Base-by-base conservation (phyloP, 805 yeast species). In the Suhomyces xylopsoci region DNA sequence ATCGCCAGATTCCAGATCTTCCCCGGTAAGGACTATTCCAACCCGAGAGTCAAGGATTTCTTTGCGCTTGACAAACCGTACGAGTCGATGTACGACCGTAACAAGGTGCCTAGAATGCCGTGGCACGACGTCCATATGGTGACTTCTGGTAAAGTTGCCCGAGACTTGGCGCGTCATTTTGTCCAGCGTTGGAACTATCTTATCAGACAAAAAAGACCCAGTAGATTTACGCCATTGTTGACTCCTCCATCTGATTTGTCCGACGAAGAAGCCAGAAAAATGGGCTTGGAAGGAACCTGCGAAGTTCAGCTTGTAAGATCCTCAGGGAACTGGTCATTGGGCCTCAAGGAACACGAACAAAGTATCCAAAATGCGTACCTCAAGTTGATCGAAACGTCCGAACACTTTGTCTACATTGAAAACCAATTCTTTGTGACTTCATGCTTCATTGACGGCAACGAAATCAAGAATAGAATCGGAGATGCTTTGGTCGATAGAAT, bases 111-210 rank as follows among this genome's bases (percentile, higher is more conserved):
- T 2, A 81, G 99, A 61, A 94, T 94, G 99, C 99, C 99, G 8
- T 94, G 99, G 99, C 99, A 94, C 69, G 99, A 94, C 78, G 90
- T 94, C 38, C 98, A 94, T 60, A 94, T 92, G 96, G 84, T 91
- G 72, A 84, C 96, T 1, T 82, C 92, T 2, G 99, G 99, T 12
- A 96, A 92, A 62, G 84, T 92, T 3, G 99, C 98, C 0, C 80
- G 97, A 54, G 99, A 94, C 67, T 70, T 93, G 49, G 81, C 96
- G 0, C 81, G 99, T 52, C 98, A 94, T 68, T 94, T 96, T 70
- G 96, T 91, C 12, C 99, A 94, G 73, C 81, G 99, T 62, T 94
- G 99, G 99, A 94, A 94, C 66, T 94, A 90, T 64, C 76, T 94
- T 40, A 69, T 96, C 49, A 82, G 99, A 63, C 97, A 91, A 61